phyloP scores from a whole-genome alignment of 441 rosid genomes.

The Gossypium trilobum region DNA sequence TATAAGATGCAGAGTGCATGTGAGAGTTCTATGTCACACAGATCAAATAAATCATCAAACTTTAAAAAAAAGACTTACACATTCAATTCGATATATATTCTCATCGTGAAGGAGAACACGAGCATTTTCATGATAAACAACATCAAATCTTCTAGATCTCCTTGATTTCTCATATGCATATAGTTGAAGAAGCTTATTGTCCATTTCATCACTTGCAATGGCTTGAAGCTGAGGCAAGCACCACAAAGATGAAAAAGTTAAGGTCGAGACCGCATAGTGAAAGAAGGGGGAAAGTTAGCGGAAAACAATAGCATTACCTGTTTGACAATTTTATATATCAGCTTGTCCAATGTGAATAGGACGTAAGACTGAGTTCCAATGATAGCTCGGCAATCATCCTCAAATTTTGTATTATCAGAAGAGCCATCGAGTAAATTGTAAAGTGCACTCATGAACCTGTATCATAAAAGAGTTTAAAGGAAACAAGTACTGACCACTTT shows the following conservation, averaged over 20 bases:
- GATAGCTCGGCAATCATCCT: conserved; percentile 92
- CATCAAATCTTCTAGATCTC: conserved; percentile 60
- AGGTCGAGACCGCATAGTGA: neutral
- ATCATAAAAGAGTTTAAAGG: conserved; percentile 10
- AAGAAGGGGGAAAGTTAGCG: neutral
- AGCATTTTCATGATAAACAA: conserved; percentile 73
- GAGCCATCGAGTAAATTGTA: conserved; percentile 92
- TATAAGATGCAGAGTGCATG: neutral
- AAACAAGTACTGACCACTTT: conserved; percentile 7
- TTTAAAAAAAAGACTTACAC: conserved; percentile 43
- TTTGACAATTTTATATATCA: conserved; percentile 83
- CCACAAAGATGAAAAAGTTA: neutral
- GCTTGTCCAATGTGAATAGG: conserved; percentile 88
- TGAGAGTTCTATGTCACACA: neutral
- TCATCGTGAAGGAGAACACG: conserved; percentile 86
- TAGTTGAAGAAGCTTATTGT: conserved; percentile 75
- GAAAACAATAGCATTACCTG: conserved; percentile 41
- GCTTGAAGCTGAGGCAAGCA: conserved; percentile 66
- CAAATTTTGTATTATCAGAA: conserved; percentile 87
- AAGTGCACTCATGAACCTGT: conserved; percentile 87
- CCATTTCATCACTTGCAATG: conserved; percentile 76
- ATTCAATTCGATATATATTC: conserved; percentile 77
- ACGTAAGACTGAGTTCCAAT: conserved; percentile 94
- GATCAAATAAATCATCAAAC: neutral
- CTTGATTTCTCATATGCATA: conserved; percentile 75